phyloP scores from a whole-genome alignment of 2,329 filamentous ascomycete genomes.

The Blastomyces parvus region DNA sequence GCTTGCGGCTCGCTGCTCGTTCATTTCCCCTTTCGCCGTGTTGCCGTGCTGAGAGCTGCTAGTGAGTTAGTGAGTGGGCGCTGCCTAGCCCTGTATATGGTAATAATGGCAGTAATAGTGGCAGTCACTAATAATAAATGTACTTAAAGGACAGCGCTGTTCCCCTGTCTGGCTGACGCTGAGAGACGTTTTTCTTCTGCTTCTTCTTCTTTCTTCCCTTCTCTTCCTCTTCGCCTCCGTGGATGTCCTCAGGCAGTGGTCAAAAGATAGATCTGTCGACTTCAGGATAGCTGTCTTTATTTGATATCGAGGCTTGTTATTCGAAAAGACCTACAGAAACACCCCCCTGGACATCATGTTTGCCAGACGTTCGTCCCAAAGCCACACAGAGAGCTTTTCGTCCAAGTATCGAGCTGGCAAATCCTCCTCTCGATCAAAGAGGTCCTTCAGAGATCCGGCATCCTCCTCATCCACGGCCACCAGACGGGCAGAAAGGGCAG shows the following conservation, averaged over 20 bases:
- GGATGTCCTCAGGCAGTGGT: constrained; percentile 2
- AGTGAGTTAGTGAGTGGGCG: not conserved
- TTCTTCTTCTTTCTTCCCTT: not conserved
- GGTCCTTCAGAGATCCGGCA: constrained; percentile 21
- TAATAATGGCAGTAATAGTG: no score
- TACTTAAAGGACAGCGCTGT: not conserved
- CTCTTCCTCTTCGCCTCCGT: not conserved
- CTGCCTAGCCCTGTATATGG: not conserved
- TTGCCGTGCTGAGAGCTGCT: not conserved
- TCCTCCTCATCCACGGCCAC: constrained; percentile 17
- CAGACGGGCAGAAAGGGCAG: constrained; percentile 21
- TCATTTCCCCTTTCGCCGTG: no score
- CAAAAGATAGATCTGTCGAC: not conserved
- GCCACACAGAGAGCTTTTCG: constrained; percentile 23
- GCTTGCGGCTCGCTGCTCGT: not conserved
- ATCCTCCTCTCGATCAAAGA: constrained; percentile 20
- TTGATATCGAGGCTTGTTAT: not conserved
- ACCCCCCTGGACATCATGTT: constrained; percentile 14
- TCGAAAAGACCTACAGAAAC: not conserved
- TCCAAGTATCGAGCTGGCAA: constrained; percentile 24
- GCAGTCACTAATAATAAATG: no score
- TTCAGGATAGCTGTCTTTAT: not conserved
- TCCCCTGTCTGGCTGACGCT: not conserved
- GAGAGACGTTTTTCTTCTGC: not conserved
- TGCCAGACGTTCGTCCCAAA: constrained; percentile 14